These are phyloP conservation scores for Pseudogymnoascus sp. DNA, from an alignment of 2,329 filamentous ascomycete genomes.

Conservation along the genomic window DNA sequence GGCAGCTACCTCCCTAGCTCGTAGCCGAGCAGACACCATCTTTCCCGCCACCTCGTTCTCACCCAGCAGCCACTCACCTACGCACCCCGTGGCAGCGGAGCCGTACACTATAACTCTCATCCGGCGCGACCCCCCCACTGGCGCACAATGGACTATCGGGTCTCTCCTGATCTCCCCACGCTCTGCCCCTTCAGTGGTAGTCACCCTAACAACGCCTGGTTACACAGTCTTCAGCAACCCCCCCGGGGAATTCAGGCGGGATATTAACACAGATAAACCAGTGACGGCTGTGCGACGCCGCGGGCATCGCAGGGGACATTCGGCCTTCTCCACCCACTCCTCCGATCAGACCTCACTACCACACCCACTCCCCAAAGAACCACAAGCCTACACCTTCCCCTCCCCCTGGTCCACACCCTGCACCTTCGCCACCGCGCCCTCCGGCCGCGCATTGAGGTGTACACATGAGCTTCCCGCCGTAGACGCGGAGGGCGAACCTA, in stretches of 20 bases:
- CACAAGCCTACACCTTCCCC: conserved; percentile 64
- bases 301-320: not conserved
- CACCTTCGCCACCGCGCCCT: conserved; percentile 73
- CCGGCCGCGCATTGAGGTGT: conserved; percentile 68
- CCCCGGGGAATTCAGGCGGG: not conserved
- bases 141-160: conserved; percentile 69
- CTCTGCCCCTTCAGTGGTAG: conserved; percentile 21
- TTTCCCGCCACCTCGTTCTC: not conserved
- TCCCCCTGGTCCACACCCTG: conserved; percentile 86
- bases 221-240: conserved; percentile 23
- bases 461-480: conserved; percentile 53
- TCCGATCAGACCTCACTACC: conserved; percentile 10
- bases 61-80: not conserved
- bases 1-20: not conserved
- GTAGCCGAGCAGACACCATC: not conserved
- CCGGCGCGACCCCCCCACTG: conserved; percentile 63
- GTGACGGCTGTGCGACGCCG: not conserved
- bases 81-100: not conserved
- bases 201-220: conserved; percentile 27
- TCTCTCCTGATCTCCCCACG: not conserved
- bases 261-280: not conserved
- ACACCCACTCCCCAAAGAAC: not conserved
- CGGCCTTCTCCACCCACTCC: not conserved
- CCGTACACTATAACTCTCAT: conserved; percentile 46
- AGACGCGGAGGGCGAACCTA: conserved; percentile 9